Evolutionary conservation across 2,329 filamentous ascomycete genomes (phyloP).

Genomic region (Coniochaeta sp.): DNA sequence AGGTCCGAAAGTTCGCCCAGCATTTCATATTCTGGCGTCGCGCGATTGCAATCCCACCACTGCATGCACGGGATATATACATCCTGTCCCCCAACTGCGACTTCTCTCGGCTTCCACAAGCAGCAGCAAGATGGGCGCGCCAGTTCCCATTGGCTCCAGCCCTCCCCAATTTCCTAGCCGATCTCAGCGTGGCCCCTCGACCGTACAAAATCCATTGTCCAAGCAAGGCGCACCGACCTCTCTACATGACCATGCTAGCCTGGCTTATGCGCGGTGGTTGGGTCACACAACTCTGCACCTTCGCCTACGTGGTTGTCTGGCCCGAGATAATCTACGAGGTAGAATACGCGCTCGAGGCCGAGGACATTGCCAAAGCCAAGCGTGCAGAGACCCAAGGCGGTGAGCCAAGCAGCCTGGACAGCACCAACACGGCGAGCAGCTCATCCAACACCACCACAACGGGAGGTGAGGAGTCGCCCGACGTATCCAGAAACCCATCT

Average conservation of each 20-base stretch:
- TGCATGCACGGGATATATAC: slow-evolving; percentile 85
- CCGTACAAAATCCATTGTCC: slow-evolving; percentile 81
- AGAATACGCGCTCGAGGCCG: slow-evolving; percentile 60
- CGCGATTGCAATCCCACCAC: slow-evolving; percentile 81
- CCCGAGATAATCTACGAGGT: slow-evolving; percentile 78
- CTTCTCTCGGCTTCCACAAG: slow-evolving; percentile 59
- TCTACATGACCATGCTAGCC: slow-evolving; percentile 84
- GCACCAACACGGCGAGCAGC: slow-evolving; percentile 8
- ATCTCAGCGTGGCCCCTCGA: slow-evolving; percentile 71
- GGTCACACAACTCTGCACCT: slow-evolving; percentile 89
- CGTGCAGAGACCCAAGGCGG: slow-evolving; percentile 12
- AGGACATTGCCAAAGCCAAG: slow-evolving; percentile 40
- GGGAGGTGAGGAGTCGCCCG: neutral
- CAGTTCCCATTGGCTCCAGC: slow-evolving; percentile 78
- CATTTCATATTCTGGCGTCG: slow-evolving; percentile 96
- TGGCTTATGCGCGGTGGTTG: slow-evolving; percentile 91
- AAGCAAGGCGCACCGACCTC: slow-evolving; percentile 76
- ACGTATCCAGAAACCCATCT: slow-evolving; percentile 1
- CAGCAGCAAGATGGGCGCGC: slow-evolving; percentile 64
- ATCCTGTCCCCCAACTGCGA: slow-evolving; percentile 88
- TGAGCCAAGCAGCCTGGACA: slow-evolving; percentile 9
- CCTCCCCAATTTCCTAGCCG: slow-evolving; percentile 78
- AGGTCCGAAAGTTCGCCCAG: slow-evolving; percentile 80
- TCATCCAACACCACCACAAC: slow-evolving; percentile 1
- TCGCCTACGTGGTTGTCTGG: slow-evolving; percentile 79